Evolutionary conservation across 1,284 basidiomycete genomes (phyloP), one percentile per base, ranked within the genome.

Genomic region (Apiotrichum akiyoshidainum): DNA sequence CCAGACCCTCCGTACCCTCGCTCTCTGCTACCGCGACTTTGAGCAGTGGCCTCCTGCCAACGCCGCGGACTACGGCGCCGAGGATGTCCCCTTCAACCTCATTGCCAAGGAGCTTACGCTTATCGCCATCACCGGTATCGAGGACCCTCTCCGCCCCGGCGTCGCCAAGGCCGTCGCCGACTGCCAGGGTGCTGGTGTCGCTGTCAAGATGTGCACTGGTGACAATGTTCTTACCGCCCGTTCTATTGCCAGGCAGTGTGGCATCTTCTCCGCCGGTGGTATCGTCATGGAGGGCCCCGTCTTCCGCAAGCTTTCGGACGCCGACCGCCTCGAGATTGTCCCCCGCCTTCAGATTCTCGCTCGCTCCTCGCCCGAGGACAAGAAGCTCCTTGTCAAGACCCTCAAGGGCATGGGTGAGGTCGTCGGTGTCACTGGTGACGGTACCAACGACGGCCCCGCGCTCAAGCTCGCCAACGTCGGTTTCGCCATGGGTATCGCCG

Each of bases 171-270:
- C 94, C 31, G 95, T 99, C 31, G 81, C 83, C 52, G 86, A 89
- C 64, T 97, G 93, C 74, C 85, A 86, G 68, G 83, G 82, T 56
- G 95, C 96, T 42, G 94, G 94, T 66, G 93, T 99, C n/a, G 83
- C 84, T 34, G 87, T 99, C 80, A 98, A 97, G 81, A 99, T 99
- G 94, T 96, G 92, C 77, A 98, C 95, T 0, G 95, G 94, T 72
- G 95, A 99, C 79, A 99, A 98, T 68, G 90, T 94, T 51, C 83
- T 98, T 47, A 95, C 92, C 9, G 80, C 80, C 22, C 85, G 90
- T 26, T 97, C 93, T 9, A 99, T 99, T 69, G 93, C 95, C 40
- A 83, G 84, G 9, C 95, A 98, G 73, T 98, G 94, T 73, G 92
- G 94, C 46, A 97, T 75, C 67, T 71, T 78, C 62, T 78, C 78